Evolutionary conservation across 352 stramenopile species (phyloP).

Genomic region (Blastocystis hominis): DNA sequence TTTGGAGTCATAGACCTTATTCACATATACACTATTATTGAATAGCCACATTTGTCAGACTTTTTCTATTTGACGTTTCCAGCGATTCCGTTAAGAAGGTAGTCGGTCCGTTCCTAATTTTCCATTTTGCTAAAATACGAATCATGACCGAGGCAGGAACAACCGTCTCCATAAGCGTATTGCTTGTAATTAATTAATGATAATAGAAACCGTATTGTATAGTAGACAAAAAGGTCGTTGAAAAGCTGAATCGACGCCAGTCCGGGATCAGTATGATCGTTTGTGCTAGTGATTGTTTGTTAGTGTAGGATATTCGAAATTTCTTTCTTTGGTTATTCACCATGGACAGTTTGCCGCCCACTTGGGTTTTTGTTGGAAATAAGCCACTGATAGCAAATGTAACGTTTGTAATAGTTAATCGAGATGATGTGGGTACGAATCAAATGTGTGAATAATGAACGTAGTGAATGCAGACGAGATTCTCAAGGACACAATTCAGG

Average conservation of each 20-base stretch:
- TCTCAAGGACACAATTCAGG: background rate
- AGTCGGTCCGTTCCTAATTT: too few species aligned
- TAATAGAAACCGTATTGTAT: conserved; percentile 30
- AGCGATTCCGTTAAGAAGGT: too few species aligned
- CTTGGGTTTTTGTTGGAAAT: conserved; percentile 49
- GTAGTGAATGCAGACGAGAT: background rate
- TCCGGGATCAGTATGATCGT: conserved; percentile 17
- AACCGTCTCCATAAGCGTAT: too few species aligned
- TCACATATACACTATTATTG: too few species aligned
- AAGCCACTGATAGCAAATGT: conserved; percentile 29
- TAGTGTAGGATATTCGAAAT: background rate
- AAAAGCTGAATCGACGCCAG: background rate
- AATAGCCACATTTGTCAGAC: too few species aligned
- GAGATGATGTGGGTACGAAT: background rate
- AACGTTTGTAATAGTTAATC: background rate
- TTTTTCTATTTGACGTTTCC: too few species aligned
- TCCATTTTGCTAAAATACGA: too few species aligned
- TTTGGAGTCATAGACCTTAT: too few species aligned
- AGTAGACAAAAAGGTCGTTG: background rate
- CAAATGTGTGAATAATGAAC: background rate
- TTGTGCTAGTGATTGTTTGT: background rate
- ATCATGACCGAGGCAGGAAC: too few species aligned
- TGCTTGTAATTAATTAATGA: too few species aligned
- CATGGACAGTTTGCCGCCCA: conserved; percentile 17
- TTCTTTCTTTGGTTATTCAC: conserved; percentile 48